A percentile compares a stretch with the other conserved stretches of the same genome.
These are phyloP conservation scores for Kodamaea sp. DNA, from an alignment of 1,139 yeast genomes.

Conservation along the genomic window DNA sequence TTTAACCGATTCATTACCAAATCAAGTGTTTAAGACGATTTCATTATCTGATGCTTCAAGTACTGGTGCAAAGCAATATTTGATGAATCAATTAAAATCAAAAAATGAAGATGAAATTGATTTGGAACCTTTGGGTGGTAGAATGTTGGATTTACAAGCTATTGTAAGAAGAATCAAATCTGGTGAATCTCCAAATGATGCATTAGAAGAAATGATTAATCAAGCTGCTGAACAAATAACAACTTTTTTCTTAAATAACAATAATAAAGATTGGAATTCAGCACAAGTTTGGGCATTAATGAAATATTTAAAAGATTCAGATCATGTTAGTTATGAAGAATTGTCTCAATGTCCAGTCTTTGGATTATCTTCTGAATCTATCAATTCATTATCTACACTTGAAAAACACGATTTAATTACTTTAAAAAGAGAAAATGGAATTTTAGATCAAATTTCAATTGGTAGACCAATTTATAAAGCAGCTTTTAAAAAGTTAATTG, in stretches of 20 bases:
- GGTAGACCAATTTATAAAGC: constrained; percentile 84
- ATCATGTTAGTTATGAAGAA: constrained; percentile 47
- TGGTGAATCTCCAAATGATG: constrained; percentile 79
- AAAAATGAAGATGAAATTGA: constrained; percentile 40
- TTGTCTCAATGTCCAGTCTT: constrained; percentile 61
- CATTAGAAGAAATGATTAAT: constrained; percentile 71
- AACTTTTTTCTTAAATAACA: constrained; percentile 63
- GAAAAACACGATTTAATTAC: constrained; percentile 78
- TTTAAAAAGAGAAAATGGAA: constrained; percentile 69
- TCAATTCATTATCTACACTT: constrained; percentile 56
- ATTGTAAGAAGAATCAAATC: constrained; percentile 82
- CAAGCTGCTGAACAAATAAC: constrained; percentile 88
- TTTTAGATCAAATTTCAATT: constrained; percentile 60
- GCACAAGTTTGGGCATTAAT: constrained; percentile 90
- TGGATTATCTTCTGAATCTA: constrained; percentile 50
- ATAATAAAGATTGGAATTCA: constrained; percentile 51
- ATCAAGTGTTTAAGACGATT: constrained; percentile 76
- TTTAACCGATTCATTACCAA: constrained; percentile 71
- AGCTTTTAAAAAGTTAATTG: constrained; percentile 66
- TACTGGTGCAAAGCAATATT: constrained; percentile 67
- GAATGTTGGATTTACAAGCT: constrained; percentile 90
- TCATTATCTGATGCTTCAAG: constrained; percentile 79
- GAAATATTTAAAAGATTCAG: constrained; percentile 53
- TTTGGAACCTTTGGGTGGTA: constrained; percentile 81
- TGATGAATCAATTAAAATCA: constrained; percentile 51